phyloP scores from a whole-genome alignment of 2,329 filamentous ascomycete species.

The Fusarium redolens region DNA sequence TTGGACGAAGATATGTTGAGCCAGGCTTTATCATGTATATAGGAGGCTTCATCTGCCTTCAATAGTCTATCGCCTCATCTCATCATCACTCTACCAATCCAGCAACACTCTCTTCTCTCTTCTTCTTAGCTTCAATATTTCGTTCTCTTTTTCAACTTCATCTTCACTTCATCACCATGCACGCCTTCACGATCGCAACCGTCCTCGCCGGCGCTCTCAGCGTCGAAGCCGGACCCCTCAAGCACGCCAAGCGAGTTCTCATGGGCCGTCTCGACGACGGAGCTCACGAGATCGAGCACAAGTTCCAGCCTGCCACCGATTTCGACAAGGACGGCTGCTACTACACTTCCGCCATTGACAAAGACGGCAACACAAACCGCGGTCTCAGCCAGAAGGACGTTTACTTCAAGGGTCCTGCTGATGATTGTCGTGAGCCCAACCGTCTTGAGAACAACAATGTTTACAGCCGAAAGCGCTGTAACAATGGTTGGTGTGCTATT shows the following conservation, averaged over 20 bases:
- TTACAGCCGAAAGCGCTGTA: slow-evolving; percentile 48
- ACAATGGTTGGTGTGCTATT: slow-evolving; percentile 49
- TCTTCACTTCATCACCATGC: background rate
- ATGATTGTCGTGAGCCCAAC: slow-evolving; percentile 43
- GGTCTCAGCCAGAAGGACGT: slow-evolving; percentile 13
- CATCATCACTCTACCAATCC: background rate
- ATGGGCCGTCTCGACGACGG: slow-evolving; percentile 29
- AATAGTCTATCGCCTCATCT: background rate
- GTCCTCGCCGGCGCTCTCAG: slow-evolving; percentile 2
- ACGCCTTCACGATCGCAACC: background rate
- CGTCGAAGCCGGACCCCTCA: slow-evolving; percentile 6
- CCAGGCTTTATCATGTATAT: background rate
- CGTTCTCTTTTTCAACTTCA: background rate
- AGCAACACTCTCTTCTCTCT: background rate
- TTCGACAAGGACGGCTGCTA: slow-evolving; percentile 57
- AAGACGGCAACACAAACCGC: slow-evolving; percentile 48
- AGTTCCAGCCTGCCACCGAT: slow-evolving; percentile 52
- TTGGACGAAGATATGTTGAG: fast-evolving
- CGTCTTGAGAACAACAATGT: slow-evolving; percentile 47
- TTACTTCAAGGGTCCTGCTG: slow-evolving; percentile 6
- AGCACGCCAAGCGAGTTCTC: slow-evolving; percentile 12
- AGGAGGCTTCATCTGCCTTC: background rate
- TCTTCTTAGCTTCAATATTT: background rate
- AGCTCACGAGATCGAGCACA: slow-evolving; percentile 50
- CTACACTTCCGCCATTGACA: slow-evolving; percentile 58